These are phyloP conservation scores for Neoboletus brunneissimus DNA, from an alignment of 768 basidiomycete genomes.

Conservation along the genomic window DNA sequence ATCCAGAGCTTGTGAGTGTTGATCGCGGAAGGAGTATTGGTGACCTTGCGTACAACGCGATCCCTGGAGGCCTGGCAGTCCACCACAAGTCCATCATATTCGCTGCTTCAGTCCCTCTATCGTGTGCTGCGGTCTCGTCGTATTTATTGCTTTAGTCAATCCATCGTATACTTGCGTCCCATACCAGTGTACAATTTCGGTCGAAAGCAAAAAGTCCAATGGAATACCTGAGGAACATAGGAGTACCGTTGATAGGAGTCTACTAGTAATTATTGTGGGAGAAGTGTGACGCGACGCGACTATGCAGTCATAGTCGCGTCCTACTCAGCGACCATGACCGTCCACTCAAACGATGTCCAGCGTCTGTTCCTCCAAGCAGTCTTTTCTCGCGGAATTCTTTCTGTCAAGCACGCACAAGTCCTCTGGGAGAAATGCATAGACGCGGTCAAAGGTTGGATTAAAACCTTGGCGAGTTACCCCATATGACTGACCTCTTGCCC, in stretches of 20 bases:
- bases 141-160: not conserved
- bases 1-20: not conserved
- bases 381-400: slow-evolving; percentile 65
- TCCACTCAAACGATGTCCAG: slow-evolving; percentile 60
- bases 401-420: slow-evolving; percentile 58
- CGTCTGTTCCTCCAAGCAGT: slow-evolving; percentile 79
- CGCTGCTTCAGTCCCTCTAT: too few relatives aligned
- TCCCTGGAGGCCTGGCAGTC: too few relatives aligned
- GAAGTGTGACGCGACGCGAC: slow-evolving; percentile 1
- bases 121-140: not conserved
- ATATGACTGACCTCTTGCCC: slow-evolving; percentile 1
- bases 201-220: not conserved
- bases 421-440: slow-evolving; percentile 69
- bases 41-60: too few relatives aligned
- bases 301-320: not conserved
- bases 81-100: too few relatives aligned
- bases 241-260: not conserved
- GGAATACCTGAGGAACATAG: not conserved
- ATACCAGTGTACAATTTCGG: not conserved
- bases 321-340: slow-evolving; percentile 33
- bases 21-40: not conserved
- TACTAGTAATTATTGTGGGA: too few relatives aligned
- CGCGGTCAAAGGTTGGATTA: slow-evolving; percentile 58
- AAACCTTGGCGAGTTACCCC: not conserved
- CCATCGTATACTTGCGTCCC: not conserved